A percentile compares a stretch with the other conserved stretches of the same genome.
Conservation (phyloP, 306 rosid species). For the Vigna angularis region DNA sequence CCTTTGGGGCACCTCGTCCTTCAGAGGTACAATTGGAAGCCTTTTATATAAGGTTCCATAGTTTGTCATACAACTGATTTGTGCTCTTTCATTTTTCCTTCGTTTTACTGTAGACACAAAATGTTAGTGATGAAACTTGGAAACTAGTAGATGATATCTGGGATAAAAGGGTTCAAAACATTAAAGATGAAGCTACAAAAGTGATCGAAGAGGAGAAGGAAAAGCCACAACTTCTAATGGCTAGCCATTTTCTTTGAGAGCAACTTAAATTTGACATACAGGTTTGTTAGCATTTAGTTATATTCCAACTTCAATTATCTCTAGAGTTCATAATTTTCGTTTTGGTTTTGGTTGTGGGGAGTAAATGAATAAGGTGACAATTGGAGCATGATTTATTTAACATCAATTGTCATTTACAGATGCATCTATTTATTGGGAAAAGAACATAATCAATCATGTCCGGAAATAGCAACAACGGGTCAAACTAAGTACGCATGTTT, state of each 20-base stretch:
- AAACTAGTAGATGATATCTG: constrained; percentile 85
- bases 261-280: constrained; percentile 41
- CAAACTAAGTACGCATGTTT: constrained; percentile 7
- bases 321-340: neutral
- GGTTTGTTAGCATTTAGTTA: constrained; percentile 37
- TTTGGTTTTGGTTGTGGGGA: neutral
- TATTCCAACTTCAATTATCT: constrained; percentile 19
- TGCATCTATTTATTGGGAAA: constrained; percentile 20
- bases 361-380: constrained; percentile 30
- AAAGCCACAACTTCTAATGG: constrained; percentile 89
- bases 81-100: constrained; percentile 4
- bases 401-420: constrained; percentile 32
- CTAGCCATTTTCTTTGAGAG: constrained; percentile 87
- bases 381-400: constrained; percentile 36
- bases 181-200: constrained; percentile 66
- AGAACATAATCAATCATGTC: constrained; percentile 8
- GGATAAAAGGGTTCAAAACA: constrained; percentile 79
- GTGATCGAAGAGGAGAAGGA: constrained; percentile 84
- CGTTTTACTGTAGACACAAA: constrained; percentile 71
- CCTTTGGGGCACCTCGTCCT: constrained; percentile 95
- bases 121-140: constrained; percentile 91
- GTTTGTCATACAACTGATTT: constrained; percentile 37
- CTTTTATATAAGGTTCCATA: constrained; percentile 30
- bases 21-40: constrained; percentile 66
- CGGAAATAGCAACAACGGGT: constrained; percentile 20